Evolutionary conservation across 345 rosid species (phyloP), one percentile per base, ranked within the genome.

Genomic region (Cardamine occulta): DNA sequence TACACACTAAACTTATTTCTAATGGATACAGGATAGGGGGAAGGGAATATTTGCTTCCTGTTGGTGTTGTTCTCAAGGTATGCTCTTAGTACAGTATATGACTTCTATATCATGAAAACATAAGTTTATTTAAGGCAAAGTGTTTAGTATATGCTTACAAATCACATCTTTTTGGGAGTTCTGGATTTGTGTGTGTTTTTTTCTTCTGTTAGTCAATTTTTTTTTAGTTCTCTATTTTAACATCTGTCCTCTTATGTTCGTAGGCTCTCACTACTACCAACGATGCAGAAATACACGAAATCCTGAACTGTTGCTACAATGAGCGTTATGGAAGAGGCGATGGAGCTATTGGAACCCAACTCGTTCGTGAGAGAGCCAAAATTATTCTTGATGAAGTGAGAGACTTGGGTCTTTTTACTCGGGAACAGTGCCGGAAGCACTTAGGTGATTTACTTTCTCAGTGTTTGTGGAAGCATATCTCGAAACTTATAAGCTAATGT

Each of bases 31-130:
- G 99, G 99, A 74, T 92, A 68, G 90, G 84, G 73, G 90, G 91
- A 66, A 89, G 84, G 80, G 99, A 95, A 62, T 91, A 88, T 83
- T 60, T 95, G 82, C 91, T 95, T 80, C 97, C 99, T 63, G 93
- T 84, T 29, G 97, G 97, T 24, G 54, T 95, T 75, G 87, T 92
- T 78, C 84, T 95, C 79, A 95, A 92, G 97, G 99, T 95, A 59
- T 56, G 57, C 51, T 77, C 64, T 71, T 64, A 45, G 72, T 63
- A 44, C 24, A 31, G 45, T 18, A 40, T 61, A 21, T 34, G 26
- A 28, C 61, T 70, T 8, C 26, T 63, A 17, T 15, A 26, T 56
- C 66, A 17, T 24, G 26, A 64, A 40, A 29, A 34, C 7, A 45
- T 0, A 51, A 28, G 1, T 52, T 40, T 37, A 39, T 26, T 54